Evolutionary conservation across 805 yeast species (phyloP).

Genomic region (Saccharomycopsis fermentans): DNA sequence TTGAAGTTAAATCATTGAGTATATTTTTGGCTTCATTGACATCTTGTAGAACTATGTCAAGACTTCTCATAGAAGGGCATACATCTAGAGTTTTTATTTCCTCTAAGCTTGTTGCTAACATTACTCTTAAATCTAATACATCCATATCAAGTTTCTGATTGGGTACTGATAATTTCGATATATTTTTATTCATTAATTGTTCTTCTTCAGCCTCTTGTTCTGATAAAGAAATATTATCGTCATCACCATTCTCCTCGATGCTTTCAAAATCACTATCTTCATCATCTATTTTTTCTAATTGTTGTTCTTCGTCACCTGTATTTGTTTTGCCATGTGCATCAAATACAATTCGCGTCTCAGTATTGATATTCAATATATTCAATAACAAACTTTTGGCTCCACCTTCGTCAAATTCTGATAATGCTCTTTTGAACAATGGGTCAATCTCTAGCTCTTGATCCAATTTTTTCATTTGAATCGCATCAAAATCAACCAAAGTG

Average conservation of each 20-base stretch:
- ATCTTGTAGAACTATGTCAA: constrained; percentile 49
- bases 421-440: constrained; percentile 64
- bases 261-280: constrained; percentile 14
- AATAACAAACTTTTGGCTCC: constrained; percentile 63
- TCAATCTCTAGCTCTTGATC: constrained; percentile 61
- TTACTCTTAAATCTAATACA: constrained; percentile 2
- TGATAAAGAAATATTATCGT: background rate
- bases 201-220: constrained; percentile 2
- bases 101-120: constrained; percentile 20
- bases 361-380: constrained; percentile 42
- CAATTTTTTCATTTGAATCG: constrained; percentile 41
- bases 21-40: constrained; percentile 40
- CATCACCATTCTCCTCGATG: constrained; percentile 17
- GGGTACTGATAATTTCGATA: constrained; percentile 2
- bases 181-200: background rate
- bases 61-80: constrained; percentile 62
- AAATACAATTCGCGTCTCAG: constrained; percentile 34
- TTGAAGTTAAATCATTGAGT: constrained; percentile 32
- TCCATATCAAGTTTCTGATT: constrained; percentile 9
- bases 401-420: constrained; percentile 75
- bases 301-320: constrained; percentile 7
- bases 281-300: constrained; percentile 14
- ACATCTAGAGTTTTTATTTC: constrained; percentile 31
- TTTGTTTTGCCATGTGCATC: constrained; percentile 37
- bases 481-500: constrained; percentile 42